Conservation (phyloP, 768 basidiomycete species). For the Naematelia encephala region DNA sequence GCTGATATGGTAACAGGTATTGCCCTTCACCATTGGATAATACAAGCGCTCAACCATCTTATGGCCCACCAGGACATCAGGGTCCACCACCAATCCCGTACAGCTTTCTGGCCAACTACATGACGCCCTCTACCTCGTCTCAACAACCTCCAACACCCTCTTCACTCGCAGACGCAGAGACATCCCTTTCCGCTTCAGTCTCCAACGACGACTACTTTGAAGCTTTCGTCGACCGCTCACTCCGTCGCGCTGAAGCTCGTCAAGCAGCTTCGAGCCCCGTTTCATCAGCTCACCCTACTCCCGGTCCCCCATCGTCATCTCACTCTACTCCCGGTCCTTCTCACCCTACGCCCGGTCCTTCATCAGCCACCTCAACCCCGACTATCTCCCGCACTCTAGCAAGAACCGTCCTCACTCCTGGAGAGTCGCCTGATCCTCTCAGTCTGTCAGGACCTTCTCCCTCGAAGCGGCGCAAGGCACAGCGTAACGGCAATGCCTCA, state of each 20-base stretch:
- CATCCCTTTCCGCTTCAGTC: conserved; percentile 8
- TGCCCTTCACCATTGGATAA: not conserved
- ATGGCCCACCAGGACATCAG: not conserved
- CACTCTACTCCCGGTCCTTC: conserved; percentile 6
- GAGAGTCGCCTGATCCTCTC: conserved; percentile 31
- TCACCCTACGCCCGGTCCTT: not conserved
- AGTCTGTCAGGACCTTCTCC: conserved; percentile 30
- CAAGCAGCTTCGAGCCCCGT: not conserved
- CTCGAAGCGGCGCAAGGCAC: conserved; percentile 23
- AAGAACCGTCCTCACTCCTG: conserved; percentile 18
- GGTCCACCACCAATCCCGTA: conserved; percentile 10
- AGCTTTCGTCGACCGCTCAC: conserved; percentile 18
- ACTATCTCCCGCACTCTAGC: conserved; percentile 20
- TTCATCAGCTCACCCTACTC: not conserved
- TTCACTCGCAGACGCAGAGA: conserved; percentile 5
- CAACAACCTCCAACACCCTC: conserved; percentile 13
- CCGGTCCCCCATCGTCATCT: not conserved
- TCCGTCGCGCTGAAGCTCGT: conserved; percentile 8
- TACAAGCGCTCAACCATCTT: not conserved
- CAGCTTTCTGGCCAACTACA: conserved; percentile 15
- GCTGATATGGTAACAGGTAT: not conserved
- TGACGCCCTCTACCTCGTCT: conserved; percentile 5
- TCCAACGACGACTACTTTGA: conserved; percentile 22
- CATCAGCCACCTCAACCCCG: conserved; percentile 25
- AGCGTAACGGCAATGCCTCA: conserved; percentile 9